A percentile compares a stretch with the other conserved stretches of the same genome.
These are phyloP conservation scores for Cercospora zeae-maydis DNA, from an alignment of 2,329 filamentous ascomycete species.

Conservation along the genomic window DNA sequence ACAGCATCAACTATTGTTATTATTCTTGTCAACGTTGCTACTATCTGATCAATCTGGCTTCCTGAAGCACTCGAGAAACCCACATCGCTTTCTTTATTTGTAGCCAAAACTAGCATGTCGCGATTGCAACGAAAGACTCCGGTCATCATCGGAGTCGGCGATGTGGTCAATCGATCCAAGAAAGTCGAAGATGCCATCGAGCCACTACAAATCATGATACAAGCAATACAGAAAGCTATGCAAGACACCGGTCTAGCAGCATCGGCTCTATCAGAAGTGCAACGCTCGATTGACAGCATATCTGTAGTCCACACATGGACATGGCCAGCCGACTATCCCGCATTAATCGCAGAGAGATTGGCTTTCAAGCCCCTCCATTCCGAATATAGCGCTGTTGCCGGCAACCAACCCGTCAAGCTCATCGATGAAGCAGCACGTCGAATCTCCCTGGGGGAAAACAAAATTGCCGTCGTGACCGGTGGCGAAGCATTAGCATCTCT, in stretches of 20 bases:
- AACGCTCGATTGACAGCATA: slow-evolving; percentile 55
- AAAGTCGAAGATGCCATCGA: slow-evolving; percentile 54
- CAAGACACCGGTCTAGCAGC: slow-evolving; percentile 45
- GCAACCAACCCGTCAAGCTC: slow-evolving; percentile 59
- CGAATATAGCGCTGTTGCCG: slow-evolving; percentile 57
- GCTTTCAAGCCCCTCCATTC: slow-evolving; percentile 48
- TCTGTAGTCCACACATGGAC: slow-evolving; percentile 62
- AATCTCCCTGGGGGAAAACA: slow-evolving; percentile 52
- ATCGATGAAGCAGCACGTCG: slow-evolving; percentile 62
- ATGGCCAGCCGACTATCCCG: slow-evolving; percentile 61
- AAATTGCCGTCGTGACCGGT: slow-evolving; percentile 58
- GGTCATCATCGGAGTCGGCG: slow-evolving; percentile 60
- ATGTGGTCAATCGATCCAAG: slow-evolving; percentile 57
- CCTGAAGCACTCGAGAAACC: neutral
- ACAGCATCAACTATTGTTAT: neutral
- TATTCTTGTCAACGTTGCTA: neutral
- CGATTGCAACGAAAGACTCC: slow-evolving; percentile 39
- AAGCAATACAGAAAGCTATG: slow-evolving; percentile 53
- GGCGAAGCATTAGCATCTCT: slow-evolving; percentile 64
- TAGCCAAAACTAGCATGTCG: neutral
- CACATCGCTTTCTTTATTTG: neutral
- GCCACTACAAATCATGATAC: slow-evolving; percentile 57
- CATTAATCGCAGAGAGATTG: slow-evolving; percentile 51
- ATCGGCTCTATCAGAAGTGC: slow-evolving; percentile 36
- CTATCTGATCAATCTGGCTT: no score